Percentiles rank a stretch among this genome's conserved stretches.
Evolutionary conservation across 2,329 filamentous ascomycete species (phyloP).

Genomic region (Drechslera avenae): DNA sequence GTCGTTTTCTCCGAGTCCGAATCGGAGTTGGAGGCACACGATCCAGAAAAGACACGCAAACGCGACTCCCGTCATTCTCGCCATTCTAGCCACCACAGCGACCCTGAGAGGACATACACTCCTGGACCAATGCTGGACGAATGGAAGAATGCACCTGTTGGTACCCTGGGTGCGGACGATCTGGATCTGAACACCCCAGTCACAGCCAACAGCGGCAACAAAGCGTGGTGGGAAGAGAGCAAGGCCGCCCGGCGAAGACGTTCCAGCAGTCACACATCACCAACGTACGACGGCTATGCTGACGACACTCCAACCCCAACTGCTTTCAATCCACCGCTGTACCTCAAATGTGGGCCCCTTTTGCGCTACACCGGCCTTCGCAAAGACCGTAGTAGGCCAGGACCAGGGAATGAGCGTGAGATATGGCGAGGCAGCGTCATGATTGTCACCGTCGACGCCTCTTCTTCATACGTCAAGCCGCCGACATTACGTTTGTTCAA

Average conservation of each 20-base stretch:
- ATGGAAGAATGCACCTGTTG: conserved; percentile 51
- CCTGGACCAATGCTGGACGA: conserved; percentile 65
- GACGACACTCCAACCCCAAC: conserved; percentile 69
- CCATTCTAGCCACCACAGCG: conserved; percentile 47
- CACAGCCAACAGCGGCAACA: conserved; percentile 37
- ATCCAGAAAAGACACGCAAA: conserved; percentile 30
- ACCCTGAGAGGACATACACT: conserved; percentile 59
- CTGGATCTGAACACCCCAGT: conserved; percentile 48
- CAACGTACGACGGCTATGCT: conserved; percentile 69
- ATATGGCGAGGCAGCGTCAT: conserved; percentile 93
- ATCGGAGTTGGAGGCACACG: conserved; percentile 27
- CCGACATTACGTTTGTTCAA: conserved; percentile 84
- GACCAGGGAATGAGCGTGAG: conserved; percentile 63
- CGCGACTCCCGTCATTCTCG: conserved; percentile 34
- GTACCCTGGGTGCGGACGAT: conserved; percentile 50
- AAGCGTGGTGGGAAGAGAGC: conserved; percentile 77
- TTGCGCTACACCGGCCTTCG: conserved; percentile 87
- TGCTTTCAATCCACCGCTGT: conserved; percentile 80
- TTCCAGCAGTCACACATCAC: conserved; percentile 37
- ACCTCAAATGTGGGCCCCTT: conserved; percentile 87
- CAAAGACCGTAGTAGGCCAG: conserved; percentile 56
- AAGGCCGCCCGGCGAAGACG: conserved; percentile 52
- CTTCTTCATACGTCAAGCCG: conserved; percentile 78
- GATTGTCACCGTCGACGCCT: conserved; percentile 88
- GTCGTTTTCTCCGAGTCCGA: conserved; percentile 49